phyloP scores from a whole-genome alignment of 1,139 yeast genomes.

The Taphrina flavorubra region DNA sequence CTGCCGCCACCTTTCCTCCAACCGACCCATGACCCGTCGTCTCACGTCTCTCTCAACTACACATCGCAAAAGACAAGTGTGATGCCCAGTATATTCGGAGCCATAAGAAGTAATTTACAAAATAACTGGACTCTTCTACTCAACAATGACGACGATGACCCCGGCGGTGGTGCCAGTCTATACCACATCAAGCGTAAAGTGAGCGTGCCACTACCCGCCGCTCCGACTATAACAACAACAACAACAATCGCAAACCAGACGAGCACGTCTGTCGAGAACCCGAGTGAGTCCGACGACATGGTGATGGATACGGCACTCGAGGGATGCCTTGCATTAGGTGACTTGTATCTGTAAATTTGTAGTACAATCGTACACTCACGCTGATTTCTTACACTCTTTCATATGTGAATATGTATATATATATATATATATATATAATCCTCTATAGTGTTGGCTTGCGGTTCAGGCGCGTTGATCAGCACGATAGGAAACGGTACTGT shows the following conservation, averaged over 20 bases:
- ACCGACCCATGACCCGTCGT: not conserved
- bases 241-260: too few relatives aligned
- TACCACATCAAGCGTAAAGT: conserved; percentile 16
- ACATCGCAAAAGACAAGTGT: not conserved
- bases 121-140: conserved; percentile 4
- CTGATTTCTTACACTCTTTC: too few relatives aligned
- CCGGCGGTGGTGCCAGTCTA: not conserved
- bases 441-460: too few relatives aligned
- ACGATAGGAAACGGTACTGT: too few relatives aligned
- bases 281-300: not conserved
- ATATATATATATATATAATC: too few relatives aligned
- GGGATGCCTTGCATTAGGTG: not conserved
- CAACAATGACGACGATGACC: too few relatives aligned
- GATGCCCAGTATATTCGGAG: not conserved
- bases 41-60: not conserved
- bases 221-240: too few relatives aligned
- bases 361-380: too few relatives aligned
- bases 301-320: not conserved
- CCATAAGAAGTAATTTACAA: not conserved
- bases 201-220: not conserved
- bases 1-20: not conserved
- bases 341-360: conserved; percentile 1
- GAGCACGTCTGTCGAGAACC: too few relatives aligned
- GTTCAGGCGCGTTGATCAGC: too few relatives aligned
- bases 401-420: too few relatives aligned